These are phyloP conservation scores for Trypanosoma scelopori DNA, from an alignment of 208 protist species.

Conservation along the genomic window DNA sequence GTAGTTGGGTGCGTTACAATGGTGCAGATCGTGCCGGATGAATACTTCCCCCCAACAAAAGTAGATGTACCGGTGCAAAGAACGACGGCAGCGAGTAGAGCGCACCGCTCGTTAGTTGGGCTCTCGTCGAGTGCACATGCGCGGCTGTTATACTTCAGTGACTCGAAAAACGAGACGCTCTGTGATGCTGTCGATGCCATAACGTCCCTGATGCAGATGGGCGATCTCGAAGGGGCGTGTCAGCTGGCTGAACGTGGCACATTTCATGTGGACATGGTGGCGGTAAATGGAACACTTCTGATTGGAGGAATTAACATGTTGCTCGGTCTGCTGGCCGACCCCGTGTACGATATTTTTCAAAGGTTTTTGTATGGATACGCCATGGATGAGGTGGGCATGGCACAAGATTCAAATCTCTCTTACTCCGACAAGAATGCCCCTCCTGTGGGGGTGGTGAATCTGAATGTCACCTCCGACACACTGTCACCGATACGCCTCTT, in stretches of 20 bases:
- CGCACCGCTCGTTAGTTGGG: no score
- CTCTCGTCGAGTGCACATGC: constrained; percentile 1
- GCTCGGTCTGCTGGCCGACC: constrained; percentile 1
- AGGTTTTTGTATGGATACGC: neutral
- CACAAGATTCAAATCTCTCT: neutral
- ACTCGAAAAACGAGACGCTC: constrained; percentile 3
- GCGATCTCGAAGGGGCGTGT: constrained; percentile 18
- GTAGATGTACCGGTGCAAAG: neutral
- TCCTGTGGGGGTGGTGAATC: neutral
- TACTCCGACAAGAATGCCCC: no score
- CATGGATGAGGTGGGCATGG: neutral
- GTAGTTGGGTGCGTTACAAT: neutral
- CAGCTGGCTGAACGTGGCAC: neutral
- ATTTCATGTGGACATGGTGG: constrained; percentile 4
- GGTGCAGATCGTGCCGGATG: constrained; percentile 27
- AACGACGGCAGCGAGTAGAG: neutral
- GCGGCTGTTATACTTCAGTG: neutral
- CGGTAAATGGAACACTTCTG: constrained; percentile 26
- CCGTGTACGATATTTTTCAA: constrained; percentile 13
- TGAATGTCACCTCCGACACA: neutral
- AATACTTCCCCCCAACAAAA: constrained; percentile 31
- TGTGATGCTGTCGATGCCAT: neutral
- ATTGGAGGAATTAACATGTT: constrained; percentile 5
- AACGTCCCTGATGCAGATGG: constrained; percentile 15
- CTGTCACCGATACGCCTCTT: neutral